A percentile compares a stretch with the other conserved stretches of the same genome.
Evolutionary conservation across 2,329 filamentous ascomycete species (phyloP).

Genomic region (Fonsecaea pugnacius): DNA sequence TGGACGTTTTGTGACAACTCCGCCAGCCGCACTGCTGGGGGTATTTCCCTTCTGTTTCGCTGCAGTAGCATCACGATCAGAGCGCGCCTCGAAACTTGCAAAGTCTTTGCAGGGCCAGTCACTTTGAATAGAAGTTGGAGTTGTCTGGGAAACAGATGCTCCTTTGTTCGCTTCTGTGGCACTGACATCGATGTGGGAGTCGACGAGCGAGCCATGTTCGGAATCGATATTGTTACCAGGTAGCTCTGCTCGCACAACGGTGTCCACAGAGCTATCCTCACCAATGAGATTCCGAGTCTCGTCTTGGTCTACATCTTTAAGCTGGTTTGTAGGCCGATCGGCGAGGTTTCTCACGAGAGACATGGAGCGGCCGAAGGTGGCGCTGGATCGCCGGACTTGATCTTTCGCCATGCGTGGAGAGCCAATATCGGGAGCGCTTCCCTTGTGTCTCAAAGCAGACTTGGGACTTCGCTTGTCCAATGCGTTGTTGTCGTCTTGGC

Average conservation of each 20-base stretch:
- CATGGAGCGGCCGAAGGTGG: conserved; percentile 12
- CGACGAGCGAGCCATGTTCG: background rate
- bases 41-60: conserved; percentile 1
- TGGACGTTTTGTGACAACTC: conserved; percentile 8
- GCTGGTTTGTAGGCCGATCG: conserved; percentile 13
- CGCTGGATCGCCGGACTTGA: conserved; percentile 20
- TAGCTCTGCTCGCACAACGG: conserved; percentile 20
- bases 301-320: conserved; percentile 12
- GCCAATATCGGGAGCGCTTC: conserved; percentile 23
- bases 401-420: conserved; percentile 11
- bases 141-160: conserved; percentile 1
- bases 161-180: background rate
- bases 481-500: conserved; percentile 5
- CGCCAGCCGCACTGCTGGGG: background rate
- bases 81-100: conserved; percentile 19
- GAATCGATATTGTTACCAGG: conserved; percentile 14
- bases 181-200: background rate
- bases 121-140: conserved; percentile 10
- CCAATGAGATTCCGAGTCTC: conserved; percentile 19
- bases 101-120: conserved; percentile 34
- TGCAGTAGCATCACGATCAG: conserved; percentile 1
- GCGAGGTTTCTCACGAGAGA: conserved; percentile 24
- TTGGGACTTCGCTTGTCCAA: background rate
- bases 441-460: conserved; percentile 17
- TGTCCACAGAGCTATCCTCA: conserved; percentile 10